Evolutionary conservation across 139 green algal species (phyloP), one percentile per base, ranked within the genome.

Genomic region (Deuterostichococcus epilithicus): DNA sequence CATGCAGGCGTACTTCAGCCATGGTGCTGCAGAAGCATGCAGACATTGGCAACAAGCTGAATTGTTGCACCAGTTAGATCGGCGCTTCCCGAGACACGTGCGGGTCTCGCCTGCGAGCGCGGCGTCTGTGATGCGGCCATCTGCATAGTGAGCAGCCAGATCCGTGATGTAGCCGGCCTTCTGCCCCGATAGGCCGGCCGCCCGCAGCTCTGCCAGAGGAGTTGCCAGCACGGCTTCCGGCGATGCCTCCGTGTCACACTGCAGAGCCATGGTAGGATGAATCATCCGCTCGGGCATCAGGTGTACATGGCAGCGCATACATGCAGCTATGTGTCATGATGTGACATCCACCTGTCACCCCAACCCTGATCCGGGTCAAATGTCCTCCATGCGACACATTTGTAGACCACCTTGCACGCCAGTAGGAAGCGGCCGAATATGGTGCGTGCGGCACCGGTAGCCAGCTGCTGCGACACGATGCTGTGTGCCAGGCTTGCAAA

Each of bases 381-480:
- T n/a, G n/a, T n/a, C n/a, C n/a, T n/a, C n/a, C n/a, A n/a, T n/a
- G n/a, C n/a, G n/a, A n/a, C n/a, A n/a, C n/a, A n/a, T n/a, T n/a
- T 25, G 52, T n/a, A 5, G 20, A 28, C 20, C 52, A 80, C 79
- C 75, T 70, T 70, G 73, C 84, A 88, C 1, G 72, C 45, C 22
- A 35, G 25, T 26, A 83, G 69, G 42, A 88, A 82, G 5, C 82
- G 77, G 20, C 35, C 65, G 35, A 81, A 81, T 37, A 90, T 90
- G 42, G 39, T 39, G 5, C 80, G 74, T 13, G 85, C 83, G 3
- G 83, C 85, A 18, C 30, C 66, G 10, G 74, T 86, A 33, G 73
- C 68, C 32, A 88, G 76, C 75, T 88, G 86, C 74, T 90, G 86
- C 52, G 79, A 86, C 23, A 85, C 36, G 25, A 90, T 90, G n/a